Conservation (phyloP, 2,329 filamentous ascomycete species). For the Hyphodiscus sp. region DNA sequence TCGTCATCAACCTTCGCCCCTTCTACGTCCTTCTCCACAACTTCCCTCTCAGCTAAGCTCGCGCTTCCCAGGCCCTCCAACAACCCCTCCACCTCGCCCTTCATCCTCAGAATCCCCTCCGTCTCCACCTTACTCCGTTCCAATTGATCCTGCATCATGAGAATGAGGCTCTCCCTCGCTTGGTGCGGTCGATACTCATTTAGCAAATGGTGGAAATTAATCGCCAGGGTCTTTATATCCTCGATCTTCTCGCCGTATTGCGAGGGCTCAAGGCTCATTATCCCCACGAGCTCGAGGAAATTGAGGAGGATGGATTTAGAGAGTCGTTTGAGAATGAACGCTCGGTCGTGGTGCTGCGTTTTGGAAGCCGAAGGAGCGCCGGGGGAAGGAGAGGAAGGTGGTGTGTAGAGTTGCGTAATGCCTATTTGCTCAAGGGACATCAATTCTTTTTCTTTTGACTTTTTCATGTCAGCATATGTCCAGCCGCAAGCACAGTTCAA, state of each 20-base stretch:
- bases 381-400: conserved; percentile 16
- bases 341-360: conserved; percentile 53
- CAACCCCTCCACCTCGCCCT: conserved; percentile 66
- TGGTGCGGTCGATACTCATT: conserved; percentile 95
- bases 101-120: conserved; percentile 56
- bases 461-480: neutral
- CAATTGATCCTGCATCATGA: conserved; percentile 81
- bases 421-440: conserved; percentile 63
- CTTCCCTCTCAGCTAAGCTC: conserved; percentile 11
- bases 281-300: conserved; percentile 76
- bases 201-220: conserved; percentile 88
- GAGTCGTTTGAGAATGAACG: conserved; percentile 66
- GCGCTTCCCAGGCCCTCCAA: conserved; percentile 61
- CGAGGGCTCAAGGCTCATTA: conserved; percentile 58
- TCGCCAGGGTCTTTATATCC: conserved; percentile 74
- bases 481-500: conserved; percentile 9
- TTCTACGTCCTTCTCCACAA: conserved; percentile 12
- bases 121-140: conserved; percentile 69
- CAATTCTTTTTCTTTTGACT: conserved; percentile 43
- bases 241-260: conserved; percentile 64
- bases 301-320: conserved; percentile 82
- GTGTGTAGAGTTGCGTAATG: conserved; percentile 61
- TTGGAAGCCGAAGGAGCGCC: conserved; percentile 23
- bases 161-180: conserved; percentile 78
- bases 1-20: conserved; percentile 7